phyloP scores from a whole-genome alignment of 2,329 filamentous ascomycete genomes.

The Alternaria brassicae region DNA sequence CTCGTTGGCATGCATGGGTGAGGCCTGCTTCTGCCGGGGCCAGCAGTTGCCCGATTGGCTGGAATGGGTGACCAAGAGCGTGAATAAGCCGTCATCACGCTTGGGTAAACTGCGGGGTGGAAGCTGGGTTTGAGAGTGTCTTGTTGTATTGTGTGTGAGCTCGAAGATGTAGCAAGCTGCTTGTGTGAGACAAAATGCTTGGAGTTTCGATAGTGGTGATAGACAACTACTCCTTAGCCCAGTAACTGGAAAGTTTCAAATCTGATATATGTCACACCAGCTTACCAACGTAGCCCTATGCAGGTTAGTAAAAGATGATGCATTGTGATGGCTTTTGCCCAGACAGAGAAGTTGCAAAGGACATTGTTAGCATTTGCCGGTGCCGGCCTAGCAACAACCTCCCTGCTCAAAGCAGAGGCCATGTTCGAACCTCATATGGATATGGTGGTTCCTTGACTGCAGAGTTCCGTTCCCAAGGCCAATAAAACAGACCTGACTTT shows the following conservation, averaged over 20 bases:
- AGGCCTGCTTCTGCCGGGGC: conserved; percentile 8
- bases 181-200: neutral
- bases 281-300: neutral
- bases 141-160: neutral
- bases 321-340: neutral
- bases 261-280: neutral
- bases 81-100: conserved; percentile 15
- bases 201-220: neutral
- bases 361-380: neutral
- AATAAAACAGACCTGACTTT: neutral
- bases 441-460: neutral
- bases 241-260: neutral
- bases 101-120: conserved; percentile 9
- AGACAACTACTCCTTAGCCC: no score
- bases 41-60: conserved; percentile 8
- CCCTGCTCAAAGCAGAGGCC: neutral
- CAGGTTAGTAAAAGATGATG: neutral
- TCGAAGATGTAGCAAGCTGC: neutral
- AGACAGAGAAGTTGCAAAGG: neutral
- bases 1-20: neutral
- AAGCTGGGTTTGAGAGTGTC: neutral
- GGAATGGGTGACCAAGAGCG: neutral
- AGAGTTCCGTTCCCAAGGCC: neutral
- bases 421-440: neutral
- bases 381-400: neutral